Evolutionary conservation across 129 eudicot species (phyloP).

Genomic region (Tagetes erecta): DNA sequence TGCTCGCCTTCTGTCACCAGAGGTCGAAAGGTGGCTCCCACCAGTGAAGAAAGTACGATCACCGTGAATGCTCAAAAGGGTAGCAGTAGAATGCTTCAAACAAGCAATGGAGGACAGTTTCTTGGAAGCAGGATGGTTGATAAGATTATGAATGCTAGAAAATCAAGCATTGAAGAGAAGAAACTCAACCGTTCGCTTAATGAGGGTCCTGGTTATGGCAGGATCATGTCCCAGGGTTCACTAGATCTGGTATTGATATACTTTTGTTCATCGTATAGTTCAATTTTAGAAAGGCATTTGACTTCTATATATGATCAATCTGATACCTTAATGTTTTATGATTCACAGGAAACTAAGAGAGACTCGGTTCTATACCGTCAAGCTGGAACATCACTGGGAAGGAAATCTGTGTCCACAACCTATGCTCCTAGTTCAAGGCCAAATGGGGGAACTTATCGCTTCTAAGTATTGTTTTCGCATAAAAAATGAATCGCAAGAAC

Average conservation of each 20-base stretch:
- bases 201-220: slow-evolving; percentile 62
- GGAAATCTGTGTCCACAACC: slow-evolving; percentile 28
- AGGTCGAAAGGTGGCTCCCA: slow-evolving; percentile 50
- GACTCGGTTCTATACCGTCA: slow-evolving; percentile 34
- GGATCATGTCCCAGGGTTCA: slow-evolving; percentile 54
- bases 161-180: slow-evolving; percentile 42
- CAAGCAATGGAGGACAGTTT: slow-evolving; percentile 46
- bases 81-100: slow-evolving; percentile 33
- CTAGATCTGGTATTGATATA: slow-evolving; percentile 46
- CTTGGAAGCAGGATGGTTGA: slow-evolving; percentile 78
- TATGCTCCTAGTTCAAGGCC: slow-evolving; percentile 32
- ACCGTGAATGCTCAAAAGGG: slow-evolving; percentile 25
- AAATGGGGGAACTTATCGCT: slow-evolving; percentile 35
- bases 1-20: slow-evolving; percentile 69
- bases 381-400: slow-evolving; percentile 32
- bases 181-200: slow-evolving; percentile 46
- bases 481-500: no score
- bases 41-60: slow-evolving; percentile 22
- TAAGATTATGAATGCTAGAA: slow-evolving; percentile 66
- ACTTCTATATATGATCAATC: background rate
- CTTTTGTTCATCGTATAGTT: background rate
- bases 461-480: background rate
- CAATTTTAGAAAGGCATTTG: background rate
- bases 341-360: slow-evolving; percentile 35
- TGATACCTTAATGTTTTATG: background rate